These are phyloP conservation scores for Leucocoprinus leucothites DNA, from an alignment of 768 basidiomycete species.

Conservation along the genomic window DNA sequence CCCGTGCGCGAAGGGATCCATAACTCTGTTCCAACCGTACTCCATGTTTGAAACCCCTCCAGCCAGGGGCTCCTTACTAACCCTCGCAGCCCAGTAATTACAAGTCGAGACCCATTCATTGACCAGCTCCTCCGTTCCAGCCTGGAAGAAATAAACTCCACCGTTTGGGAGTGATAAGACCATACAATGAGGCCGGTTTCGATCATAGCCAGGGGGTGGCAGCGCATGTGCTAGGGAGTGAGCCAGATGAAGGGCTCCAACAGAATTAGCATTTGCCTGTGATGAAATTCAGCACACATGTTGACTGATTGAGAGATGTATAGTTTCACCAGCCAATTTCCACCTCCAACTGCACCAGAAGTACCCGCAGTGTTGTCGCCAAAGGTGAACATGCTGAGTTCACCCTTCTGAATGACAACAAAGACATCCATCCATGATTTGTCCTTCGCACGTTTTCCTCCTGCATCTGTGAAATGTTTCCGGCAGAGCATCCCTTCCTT, in stretches of 20 bases:
- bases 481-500: slow-evolving; percentile 96
- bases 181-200: slow-evolving; percentile 92
- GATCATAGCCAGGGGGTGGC: slow-evolving; percentile 89
- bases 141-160: slow-evolving; percentile 97
- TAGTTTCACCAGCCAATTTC: slow-evolving; percentile 92
- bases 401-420: slow-evolving; percentile 92
- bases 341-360: slow-evolving; percentile 80
- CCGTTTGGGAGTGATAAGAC: slow-evolving; percentile 86
- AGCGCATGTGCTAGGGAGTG: slow-evolving; percentile 87
- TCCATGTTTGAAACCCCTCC: slow-evolving; percentile 99
- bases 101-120: slow-evolving; percentile 99
- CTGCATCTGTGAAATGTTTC: slow-evolving; percentile 91
- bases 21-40: slow-evolving; percentile 91
- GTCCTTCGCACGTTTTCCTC: slow-evolving; percentile 80
- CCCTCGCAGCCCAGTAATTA: slow-evolving; percentile 98
- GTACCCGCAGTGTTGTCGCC: slow-evolving; percentile 67
- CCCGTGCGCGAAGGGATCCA: slow-evolving; percentile 47
- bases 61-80: slow-evolving; percentile 90
- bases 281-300: slow-evolving; percentile 11
- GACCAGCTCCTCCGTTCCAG: slow-evolving; percentile 97
- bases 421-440: slow-evolving; percentile 95
- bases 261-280: slow-evolving; percentile 82
- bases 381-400: slow-evolving; percentile 95
- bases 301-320: not conserved
- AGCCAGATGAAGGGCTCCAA: slow-evolving; percentile 80